Evolutionary conservation across 352 stramenopile genomes (phyloP), one percentile per base, ranked within the genome.

Genomic region (Globisporangium emineosum): DNA sequence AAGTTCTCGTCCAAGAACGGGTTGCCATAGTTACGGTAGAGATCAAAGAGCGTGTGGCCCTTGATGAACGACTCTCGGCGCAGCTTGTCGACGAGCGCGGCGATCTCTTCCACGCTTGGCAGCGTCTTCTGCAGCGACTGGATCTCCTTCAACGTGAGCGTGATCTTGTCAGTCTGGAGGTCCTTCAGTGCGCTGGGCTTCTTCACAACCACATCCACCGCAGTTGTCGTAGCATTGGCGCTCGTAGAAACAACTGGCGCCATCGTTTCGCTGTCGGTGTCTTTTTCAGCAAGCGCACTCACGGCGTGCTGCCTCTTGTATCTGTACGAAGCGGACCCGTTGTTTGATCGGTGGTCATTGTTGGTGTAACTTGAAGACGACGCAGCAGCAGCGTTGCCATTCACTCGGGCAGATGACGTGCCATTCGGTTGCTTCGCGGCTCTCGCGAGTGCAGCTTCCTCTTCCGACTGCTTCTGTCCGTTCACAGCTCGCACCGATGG

Each of bases 11-110:
- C 86, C 65, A 94, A 62, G 32, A 83, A 91, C 60, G 86, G 82
- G 61, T 94, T 94, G 43, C 86, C 86, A 67, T 89, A 93, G 72
- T 93, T 92, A 29, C 86, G 83, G 64, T 93, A 94, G 45, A 94
- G 71, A 62, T 94, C 84, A 60, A 94, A 94, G 32, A 94, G 70
- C 60, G 74, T 84, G 60, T 91, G 80, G 25, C 82, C 85, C 64
- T 90, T 82, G 47, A 80, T 63, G 62, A 94, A 94, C 59, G 86
- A 93, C 54, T 90, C 75, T 25, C 68, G 69, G 51, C 83, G 81
- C 19, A 93, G 73, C 33, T 86, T 84, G 6, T 64, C 68, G 5
- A 91, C 84, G 9, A 93, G 60, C 35, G 67, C 47, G 7, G 75
- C 84, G 55, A 93, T 88, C 53, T 89, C 80, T 21, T 81, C 70